phyloP scores from a whole-genome alignment of 495 filamentous ascomycete genomes.

The Aspergillus wentii region DNA sequence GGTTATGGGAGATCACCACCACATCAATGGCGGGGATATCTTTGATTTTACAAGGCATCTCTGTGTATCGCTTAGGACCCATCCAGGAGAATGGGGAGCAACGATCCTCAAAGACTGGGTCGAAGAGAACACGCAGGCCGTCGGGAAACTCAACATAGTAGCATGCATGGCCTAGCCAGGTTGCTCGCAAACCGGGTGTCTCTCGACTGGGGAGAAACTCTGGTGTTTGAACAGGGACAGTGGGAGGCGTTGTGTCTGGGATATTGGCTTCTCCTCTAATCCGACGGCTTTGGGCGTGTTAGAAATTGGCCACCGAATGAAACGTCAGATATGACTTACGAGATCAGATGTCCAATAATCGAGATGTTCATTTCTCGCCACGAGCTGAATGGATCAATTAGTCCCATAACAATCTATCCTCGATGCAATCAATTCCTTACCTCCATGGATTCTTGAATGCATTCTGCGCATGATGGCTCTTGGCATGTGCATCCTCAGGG shows the following conservation, averaged over 20 bases:
- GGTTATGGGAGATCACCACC: constrained; percentile 87
- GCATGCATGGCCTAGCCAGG: constrained; percentile 95
- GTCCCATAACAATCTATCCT: neutral
- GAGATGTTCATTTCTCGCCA: constrained; percentile 20
- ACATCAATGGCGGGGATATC: constrained; percentile 83
- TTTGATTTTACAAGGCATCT: constrained; percentile 68
- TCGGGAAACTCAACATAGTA: constrained; percentile 89
- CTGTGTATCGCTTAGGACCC: constrained; percentile 78
- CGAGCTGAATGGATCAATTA: constrained; percentile 22
- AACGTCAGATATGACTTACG: constrained; percentile 12
- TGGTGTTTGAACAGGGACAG: constrained; percentile 64
- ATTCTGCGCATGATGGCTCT: constrained; percentile 52
- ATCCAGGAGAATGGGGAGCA: constrained; percentile 72
- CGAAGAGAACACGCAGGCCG: constrained; percentile 86
- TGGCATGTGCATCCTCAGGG: constrained; percentile 51
- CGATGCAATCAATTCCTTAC: constrained; percentile 13
- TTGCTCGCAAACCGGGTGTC: constrained; percentile 67
- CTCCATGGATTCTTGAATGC: constrained; percentile 62
- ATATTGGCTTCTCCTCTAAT: constrained; percentile 53
- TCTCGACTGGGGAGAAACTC: constrained; percentile 59
- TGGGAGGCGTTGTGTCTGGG: constrained; percentile 61
- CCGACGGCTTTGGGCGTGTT: constrained; percentile 40
- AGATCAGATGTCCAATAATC: constrained; percentile 12
- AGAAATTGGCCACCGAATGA: constrained; percentile 1
- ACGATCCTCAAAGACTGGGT: constrained; percentile 88